Evolutionary conservation across 139 green algal genomes (phyloP), one percentile per base, ranked within the genome.

Genomic region (Volvox africanus): DNA sequence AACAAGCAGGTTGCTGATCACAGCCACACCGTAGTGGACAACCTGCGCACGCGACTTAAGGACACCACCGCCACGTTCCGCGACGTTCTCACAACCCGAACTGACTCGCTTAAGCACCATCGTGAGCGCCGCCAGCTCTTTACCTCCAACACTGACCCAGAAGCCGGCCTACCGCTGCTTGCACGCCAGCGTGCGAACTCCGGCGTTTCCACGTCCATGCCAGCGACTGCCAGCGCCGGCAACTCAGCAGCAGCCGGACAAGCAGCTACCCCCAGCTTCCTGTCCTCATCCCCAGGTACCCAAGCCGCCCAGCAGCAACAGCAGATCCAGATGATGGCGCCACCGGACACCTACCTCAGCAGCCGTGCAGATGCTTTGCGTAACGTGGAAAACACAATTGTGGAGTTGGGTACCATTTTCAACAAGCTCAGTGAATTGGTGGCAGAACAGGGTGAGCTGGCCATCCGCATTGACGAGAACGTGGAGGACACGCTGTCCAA

Each of bases 331-430:
- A 26, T 96, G 55, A 5, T 89, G 21, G 83, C 88, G 77, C 89
- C 93, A 22, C 86, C 95, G 89, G 92, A 95, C 78, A 93, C 79
- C 14, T 95, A 95, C 83, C 55, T 92, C 44, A 83, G 28, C 50
- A 94, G 88, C 89, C 75, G 93, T 1, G 93, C 96, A 0, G 97
- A 98, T 88, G 98, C 98, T 33, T 91, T 99, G 92, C 97, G 97
- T 32, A 98, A 98, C 85, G 98, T 99, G 81, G 98, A 99, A 93
- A 94, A 93, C 69, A 99, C 98, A 12, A 99, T 99, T 65, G 94
- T 97, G 55, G 98, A 99, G 94, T 96, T 99, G 68, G 97, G 98
- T n/a, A 95, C 89, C 88, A 99, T 99, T 68, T 99, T 99, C 94
- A 97, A 97, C 80, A 97, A 99, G 95, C 96, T 99, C 67, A 96